These are phyloP conservation scores for Paragyromitra xinjiangensis DNA, from an alignment of 495 filamentous ascomycete species.

Conservation along the genomic window DNA sequence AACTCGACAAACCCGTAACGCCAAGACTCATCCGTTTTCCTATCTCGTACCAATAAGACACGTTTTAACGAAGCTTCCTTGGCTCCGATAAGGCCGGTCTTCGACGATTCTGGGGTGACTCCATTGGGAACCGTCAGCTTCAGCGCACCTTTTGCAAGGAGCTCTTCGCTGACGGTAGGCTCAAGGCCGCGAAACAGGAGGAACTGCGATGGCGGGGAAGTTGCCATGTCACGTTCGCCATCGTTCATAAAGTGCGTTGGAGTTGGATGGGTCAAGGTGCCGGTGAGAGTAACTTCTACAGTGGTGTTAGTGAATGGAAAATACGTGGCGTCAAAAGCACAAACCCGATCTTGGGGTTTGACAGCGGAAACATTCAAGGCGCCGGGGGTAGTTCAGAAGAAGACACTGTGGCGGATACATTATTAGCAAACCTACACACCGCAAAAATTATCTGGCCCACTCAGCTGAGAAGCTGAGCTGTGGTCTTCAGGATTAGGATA, in stretches of 20 bases:
- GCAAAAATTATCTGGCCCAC: background rate
- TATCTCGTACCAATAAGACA: constrained; percentile 80
- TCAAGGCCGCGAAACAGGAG: constrained; percentile 81
- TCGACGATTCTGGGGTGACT: constrained; percentile 37
- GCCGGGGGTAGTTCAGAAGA: constrained; percentile 74
- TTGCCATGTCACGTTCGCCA: constrained; percentile 82
- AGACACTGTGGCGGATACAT: constrained; percentile 67
- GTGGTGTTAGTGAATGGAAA: constrained; percentile 37
- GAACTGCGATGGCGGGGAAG: constrained; percentile 81
- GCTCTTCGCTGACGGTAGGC: constrained; percentile 75
- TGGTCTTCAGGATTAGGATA: constrained; percentile 23
- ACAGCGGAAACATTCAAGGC: constrained; percentile 77
- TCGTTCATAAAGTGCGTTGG: constrained; percentile 65
- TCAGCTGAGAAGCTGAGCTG: background rate
- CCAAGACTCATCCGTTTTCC: constrained; percentile 78
- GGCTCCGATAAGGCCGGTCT: constrained; percentile 67
- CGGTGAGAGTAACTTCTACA: constrained; percentile 57
- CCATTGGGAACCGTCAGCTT: constrained; percentile 67
- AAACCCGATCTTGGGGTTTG: constrained; percentile 74
- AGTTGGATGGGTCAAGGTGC: constrained; percentile 57
- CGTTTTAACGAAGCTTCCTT: constrained; percentile 77
- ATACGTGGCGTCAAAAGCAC: constrained; percentile 46
- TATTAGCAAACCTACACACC: constrained; percentile 33
- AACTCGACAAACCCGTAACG: constrained; percentile 92
- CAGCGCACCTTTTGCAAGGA: constrained; percentile 78